Percentiles rank a stretch among this genome's conserved stretches.
Conservation (phyloP, 176 grass and related monocot species). For the Cenchrus fungigraminus region DNA sequence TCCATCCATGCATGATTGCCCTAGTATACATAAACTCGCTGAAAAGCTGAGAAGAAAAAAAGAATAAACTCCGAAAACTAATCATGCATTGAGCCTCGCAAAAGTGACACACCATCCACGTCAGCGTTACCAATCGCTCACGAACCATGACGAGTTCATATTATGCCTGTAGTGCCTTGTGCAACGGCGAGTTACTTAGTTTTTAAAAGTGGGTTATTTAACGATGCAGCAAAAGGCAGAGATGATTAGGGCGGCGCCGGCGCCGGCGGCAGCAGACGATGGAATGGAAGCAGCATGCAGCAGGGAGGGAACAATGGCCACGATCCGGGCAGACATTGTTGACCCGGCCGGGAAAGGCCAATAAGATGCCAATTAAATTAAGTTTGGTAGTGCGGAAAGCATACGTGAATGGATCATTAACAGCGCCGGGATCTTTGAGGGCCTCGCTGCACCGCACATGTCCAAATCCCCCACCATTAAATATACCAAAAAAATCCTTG, state of each 20-base stretch:
- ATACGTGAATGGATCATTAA: not conserved
- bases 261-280: not conserved
- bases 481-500: not conserved
- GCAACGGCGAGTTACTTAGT: not conserved
- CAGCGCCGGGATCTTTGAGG: not conserved
- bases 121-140: not conserved
- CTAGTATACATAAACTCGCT: too few species aligned
- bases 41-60: too few species aligned
- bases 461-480: slow-evolving; percentile 17
- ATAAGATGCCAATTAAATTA: not conserved
- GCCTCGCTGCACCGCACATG: slow-evolving; percentile 22
- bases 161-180: too few species aligned
- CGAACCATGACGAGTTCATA: not conserved
- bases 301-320: not conserved
- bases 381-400: not conserved
- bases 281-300: too few species aligned
- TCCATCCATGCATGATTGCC: not conserved
- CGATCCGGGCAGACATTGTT: not conserved
- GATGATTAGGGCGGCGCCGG: not conserved
- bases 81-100: not conserved
- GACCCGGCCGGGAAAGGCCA: not conserved
- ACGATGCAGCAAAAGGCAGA: not conserved
- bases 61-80: not conserved
- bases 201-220: not conserved
- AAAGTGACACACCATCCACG: not conserved